These are phyloP conservation scores for Termitomyces sp. DNA, from an alignment of 768 basidiomycete genomes.

Conservation along the genomic window DNA sequence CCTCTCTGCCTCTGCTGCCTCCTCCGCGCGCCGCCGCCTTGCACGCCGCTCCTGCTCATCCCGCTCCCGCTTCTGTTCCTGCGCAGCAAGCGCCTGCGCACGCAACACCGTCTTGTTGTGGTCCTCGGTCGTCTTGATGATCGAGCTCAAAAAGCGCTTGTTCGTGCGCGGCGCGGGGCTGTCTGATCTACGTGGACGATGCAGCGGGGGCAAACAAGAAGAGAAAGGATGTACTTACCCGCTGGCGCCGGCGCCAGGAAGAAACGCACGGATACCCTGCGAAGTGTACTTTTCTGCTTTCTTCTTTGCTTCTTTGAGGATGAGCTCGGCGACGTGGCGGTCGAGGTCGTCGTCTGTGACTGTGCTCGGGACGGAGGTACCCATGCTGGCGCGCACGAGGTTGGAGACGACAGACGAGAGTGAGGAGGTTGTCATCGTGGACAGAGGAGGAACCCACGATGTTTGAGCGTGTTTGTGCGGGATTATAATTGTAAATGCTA, in stretches of 20 bases:
- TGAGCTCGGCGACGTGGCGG: conserved; percentile 84
- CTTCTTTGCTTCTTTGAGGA: conserved; percentile 89
- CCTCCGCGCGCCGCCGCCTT: conserved; percentile 62
- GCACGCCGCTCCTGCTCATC: conserved; percentile 63
- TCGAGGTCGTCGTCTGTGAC: conserved; percentile 86
- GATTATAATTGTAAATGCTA: too few species aligned
- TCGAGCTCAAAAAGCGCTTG: conserved; percentile 76
- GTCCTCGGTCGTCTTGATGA: conserved; percentile 92
- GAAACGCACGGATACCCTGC: conserved; percentile 75
- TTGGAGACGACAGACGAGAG: conserved; percentile 82
- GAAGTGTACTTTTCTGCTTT: conserved; percentile 77
- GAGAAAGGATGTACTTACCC: conserved; percentile 25
- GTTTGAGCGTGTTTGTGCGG: conserved; percentile 14
- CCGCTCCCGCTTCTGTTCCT: conserved; percentile 64
- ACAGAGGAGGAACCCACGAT: neutral
- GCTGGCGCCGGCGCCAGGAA: conserved; percentile 39
- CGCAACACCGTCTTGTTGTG: conserved; percentile 85
- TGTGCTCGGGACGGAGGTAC: conserved; percentile 47
- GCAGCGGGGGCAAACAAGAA: neutral
- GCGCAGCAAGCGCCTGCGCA: conserved; percentile 65
- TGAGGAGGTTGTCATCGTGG: conserved; percentile 39
- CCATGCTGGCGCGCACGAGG: conserved; percentile 76
- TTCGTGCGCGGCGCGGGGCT: conserved; percentile 73
- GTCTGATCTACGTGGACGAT: conserved; percentile 47
- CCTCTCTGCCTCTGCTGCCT: conserved; percentile 67